Base-by-base conservation (phyloP, 176 grass and related monocot species). In the Zizania latifolia region DNA sequence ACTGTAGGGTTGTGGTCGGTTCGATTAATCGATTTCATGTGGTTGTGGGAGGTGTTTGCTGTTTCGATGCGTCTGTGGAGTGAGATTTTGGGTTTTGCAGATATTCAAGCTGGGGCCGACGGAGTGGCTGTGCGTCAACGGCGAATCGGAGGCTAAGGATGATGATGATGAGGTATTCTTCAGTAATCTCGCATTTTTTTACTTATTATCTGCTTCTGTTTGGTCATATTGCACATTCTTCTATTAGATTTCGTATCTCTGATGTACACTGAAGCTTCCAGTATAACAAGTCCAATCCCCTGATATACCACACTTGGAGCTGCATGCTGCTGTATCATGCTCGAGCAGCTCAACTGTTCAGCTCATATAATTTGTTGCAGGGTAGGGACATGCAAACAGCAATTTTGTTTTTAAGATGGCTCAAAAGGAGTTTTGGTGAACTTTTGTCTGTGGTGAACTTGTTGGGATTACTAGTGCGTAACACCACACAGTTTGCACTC, bases 111-210 rank as follows among this genome's bases (percentile, higher is more conserved):
- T 95, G 67, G 87, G 89, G 8, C 77, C 54, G 55, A 63, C 29
- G 48, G 86, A 88, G 35, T 92, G 93, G 96, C 80, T 99, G 24
- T 94, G 89, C 58, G 80, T 95, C 21, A 90, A 64, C 46, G 72
- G 71, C 41, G 89, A 92, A 61, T 81, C 87, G 26, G 88, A 79
- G 68, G 75, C 57, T 40, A 90, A 83, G 45, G 58, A 60, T 21
- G 81, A 83, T 62, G 66, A 59, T 10, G 85, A 94, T 12, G 87
- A 92, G 96, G 96, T 99, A 79, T 36, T 44, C 27, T 30, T 79
- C 55, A 65, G 59, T 53, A 35, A 39, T 26, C 12, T 28, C 12
- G 21, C 53, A 67, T 19, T 9, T 28, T 80, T 75, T 46, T 70
- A 24, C 16, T 74, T 68, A 76, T 16, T n/a, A 73, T 55, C 40